Percentiles rank a stretch among this genome's conserved stretches.
These are phyloP conservation scores for Bathelium albidoporum DNA, from an alignment of 495 filamentous ascomycete genomes.

Conservation along the genomic window DNA sequence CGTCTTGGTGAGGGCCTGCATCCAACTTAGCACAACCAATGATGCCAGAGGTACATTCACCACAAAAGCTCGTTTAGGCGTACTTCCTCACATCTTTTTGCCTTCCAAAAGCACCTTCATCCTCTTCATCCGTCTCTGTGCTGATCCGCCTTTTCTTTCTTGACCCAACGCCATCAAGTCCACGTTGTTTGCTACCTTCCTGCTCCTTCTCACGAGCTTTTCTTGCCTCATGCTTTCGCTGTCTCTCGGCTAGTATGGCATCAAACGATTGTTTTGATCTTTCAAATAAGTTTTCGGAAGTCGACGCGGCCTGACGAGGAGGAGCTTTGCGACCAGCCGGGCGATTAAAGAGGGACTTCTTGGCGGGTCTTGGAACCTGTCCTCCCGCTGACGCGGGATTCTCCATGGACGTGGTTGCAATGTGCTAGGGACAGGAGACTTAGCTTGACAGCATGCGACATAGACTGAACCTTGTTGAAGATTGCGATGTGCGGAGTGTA, in stretches of 20 bases:
- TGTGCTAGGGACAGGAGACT: background rate
- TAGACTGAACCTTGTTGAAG: no score
- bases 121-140: slow-evolving; percentile 18
- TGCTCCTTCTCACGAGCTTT: slow-evolving; percentile 25
- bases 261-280: slow-evolving; percentile 54
- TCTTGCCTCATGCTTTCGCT: slow-evolving; percentile 31
- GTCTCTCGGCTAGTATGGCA: slow-evolving; percentile 47
- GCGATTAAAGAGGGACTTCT: slow-evolving; percentile 59
- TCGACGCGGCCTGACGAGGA: slow-evolving; percentile 21
- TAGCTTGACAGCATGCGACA: no score
- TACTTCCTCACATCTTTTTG: slow-evolving; percentile 5
- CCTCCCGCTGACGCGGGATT: background rate
- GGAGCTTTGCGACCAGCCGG: slow-evolving; percentile 44
- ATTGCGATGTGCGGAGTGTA: no score
- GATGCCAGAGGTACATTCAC: no score
- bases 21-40: background rate
- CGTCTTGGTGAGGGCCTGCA: slow-evolving; percentile 10
- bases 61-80: no score
- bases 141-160: slow-evolving; percentile 21
- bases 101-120: slow-evolving; percentile 5
- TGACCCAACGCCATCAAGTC: background rate
- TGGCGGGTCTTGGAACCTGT: slow-evolving; percentile 24
- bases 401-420: background rate
- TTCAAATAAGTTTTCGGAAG: slow-evolving; percentile 49
- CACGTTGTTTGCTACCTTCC: slow-evolving; percentile 1